These are phyloP conservation scores for Fusarium nisikadoi DNA, from an alignment of 2,329 filamentous ascomycete species.

Conservation along the genomic window DNA sequence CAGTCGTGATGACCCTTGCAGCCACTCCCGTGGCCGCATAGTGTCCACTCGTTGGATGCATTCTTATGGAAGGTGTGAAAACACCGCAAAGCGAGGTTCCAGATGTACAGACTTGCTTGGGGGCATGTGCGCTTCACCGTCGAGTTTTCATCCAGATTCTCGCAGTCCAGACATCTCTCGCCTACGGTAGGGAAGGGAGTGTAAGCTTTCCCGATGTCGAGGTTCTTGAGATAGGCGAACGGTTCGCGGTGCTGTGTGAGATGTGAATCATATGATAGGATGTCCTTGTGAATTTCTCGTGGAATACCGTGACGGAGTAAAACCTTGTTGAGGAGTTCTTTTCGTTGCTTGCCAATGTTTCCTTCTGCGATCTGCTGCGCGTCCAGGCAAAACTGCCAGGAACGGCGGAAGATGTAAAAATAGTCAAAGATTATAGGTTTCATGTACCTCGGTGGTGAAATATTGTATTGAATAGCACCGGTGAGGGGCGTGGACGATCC, in stretches of 20 bases:
- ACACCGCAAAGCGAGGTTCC: constrained; percentile 9
- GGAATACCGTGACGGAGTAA: background rate
- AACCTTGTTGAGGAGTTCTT: background rate
- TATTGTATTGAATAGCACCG: background rate
- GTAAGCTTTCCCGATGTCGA: constrained; percentile 4
- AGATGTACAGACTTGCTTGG: background rate
- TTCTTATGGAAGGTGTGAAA: constrained; percentile 10
- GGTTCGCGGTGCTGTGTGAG: background rate
- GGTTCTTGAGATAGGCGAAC: background rate
- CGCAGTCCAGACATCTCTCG: background rate
- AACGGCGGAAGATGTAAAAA: constrained; percentile 3
- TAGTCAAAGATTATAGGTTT: too few species aligned
- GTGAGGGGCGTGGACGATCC: background rate
- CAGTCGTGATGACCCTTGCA: background rate
- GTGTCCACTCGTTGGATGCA: background rate
- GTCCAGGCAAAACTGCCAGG: constrained; percentile 19
- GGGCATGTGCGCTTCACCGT: background rate
- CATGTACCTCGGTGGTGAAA: too few species aligned
- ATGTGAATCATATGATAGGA: background rate
- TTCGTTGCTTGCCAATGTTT: background rate
- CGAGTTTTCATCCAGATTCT: rapidly evolving
- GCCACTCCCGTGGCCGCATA: background rate
- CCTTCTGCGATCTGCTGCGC: background rate
- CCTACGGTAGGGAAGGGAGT: background rate
- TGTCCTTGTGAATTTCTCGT: background rate